phyloP scores from a whole-genome alignment of 1,284 basidiomycete species.

The Trichosporon faecale region DNA sequence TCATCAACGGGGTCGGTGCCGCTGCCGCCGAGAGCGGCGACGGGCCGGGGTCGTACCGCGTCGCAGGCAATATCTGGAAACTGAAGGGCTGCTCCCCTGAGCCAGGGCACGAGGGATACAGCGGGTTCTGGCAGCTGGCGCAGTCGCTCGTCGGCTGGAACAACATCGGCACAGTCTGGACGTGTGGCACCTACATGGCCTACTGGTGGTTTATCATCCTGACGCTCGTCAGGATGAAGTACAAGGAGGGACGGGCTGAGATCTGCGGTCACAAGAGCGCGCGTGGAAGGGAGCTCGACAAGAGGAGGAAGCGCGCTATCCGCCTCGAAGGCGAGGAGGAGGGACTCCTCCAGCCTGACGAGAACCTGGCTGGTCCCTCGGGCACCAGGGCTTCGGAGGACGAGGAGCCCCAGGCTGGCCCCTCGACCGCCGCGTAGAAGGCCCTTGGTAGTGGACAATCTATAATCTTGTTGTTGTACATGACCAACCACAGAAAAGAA shows the following conservation, averaged over 20 bases:
- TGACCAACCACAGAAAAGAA: background rate
- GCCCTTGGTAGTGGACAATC: background rate
- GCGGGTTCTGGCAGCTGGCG: conserved; percentile 38
- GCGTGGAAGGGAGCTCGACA: conserved; percentile 30
- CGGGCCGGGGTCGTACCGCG: conserved; percentile 75
- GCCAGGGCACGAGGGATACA: conserved; percentile 55
- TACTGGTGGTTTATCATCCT: conserved; percentile 70
- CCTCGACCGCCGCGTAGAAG: background rate
- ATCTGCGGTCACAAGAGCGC: conserved; percentile 34
- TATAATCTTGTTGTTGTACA: background rate
- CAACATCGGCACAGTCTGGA: conserved; percentile 57
- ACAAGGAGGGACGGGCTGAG: conserved; percentile 49
- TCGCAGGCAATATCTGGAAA: conserved; percentile 79
- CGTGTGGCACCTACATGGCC: conserved; percentile 60
- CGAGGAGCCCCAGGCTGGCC: background rate
- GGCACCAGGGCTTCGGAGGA: background rate
- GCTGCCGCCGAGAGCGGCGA: conserved; percentile 71
- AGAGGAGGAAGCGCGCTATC: conserved; percentile 15
- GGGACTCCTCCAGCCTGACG: conserved; percentile 18
- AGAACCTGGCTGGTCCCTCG: background rate
- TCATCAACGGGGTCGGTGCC: conserved; percentile 63
- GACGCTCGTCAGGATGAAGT: conserved; percentile 65
- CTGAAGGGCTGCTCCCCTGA: conserved; percentile 72
- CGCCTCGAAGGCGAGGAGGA: conserved; percentile 32
- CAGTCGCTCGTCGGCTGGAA: conserved; percentile 47